Base-by-base conservation (phyloP, 176 grass and related monocot species). In the Alopecurus myosuroides region DNA sequence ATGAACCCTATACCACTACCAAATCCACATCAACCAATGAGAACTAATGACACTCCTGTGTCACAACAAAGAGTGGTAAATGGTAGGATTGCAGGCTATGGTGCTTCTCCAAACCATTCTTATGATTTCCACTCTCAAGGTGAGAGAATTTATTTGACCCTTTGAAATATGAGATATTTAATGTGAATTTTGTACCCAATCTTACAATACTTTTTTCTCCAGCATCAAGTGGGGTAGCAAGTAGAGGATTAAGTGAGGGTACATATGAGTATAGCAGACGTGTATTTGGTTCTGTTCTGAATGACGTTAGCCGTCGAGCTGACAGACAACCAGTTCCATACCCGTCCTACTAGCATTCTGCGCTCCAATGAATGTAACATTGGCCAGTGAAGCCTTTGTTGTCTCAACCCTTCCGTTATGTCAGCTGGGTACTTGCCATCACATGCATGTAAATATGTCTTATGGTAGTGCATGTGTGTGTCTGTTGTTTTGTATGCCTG, bases 221-320 rank as follows among this genome's bases (percentile, higher is more conserved):
- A 95, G 89, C 84, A 48, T 65, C 89, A 79, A 74, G 80, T 92
- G 93, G 85, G 46, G 62, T 88, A 74, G 55, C 74, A 44, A 82
- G 37, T 87, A 90, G 91, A 84, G 88, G 81, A 56, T 64, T 88
- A 67, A 84, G 71, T 83, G 88, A 88, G 29, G 86, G 82, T 81
- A 95, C 78, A 14, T 91, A 94, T 53, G 89, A 95, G 48, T 93
- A 98, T 92, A 88, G 87, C 82, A 95, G 89, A 53, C 91, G 73
- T 76, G 78, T 92, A 31, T 91, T 92, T 89, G 97, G 87, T 90
- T 92, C 89, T 42, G 91, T 92, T 77, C 67, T 94, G 80, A 87
- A 85, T 83, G 94, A 94, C 88, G 87, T 77, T 84, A 94, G 81
- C 62, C 85, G 49, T 20, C 83, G 40, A 57, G 80, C 78, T 82